These are phyloP conservation scores for Agaricus bisporus DNA, from an alignment of 768 basidiomycete species.

Conservation along the genomic window DNA sequence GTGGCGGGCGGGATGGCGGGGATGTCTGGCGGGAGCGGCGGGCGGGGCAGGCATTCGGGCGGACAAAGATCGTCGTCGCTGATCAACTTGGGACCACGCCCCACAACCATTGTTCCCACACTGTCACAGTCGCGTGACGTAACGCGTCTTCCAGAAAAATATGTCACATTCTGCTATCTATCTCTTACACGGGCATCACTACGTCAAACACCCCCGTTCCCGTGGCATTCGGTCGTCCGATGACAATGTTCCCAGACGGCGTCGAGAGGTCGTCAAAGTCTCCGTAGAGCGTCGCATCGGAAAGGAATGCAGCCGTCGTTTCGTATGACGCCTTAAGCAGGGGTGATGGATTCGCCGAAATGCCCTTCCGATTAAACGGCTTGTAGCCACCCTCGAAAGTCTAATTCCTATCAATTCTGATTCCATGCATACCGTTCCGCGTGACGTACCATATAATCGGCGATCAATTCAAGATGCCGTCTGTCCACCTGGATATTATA, in stretches of 20 bases:
- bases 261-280: slow-evolving; percentile 92
- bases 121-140: slow-evolving; percentile 31
- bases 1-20: neutral
- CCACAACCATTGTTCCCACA: slow-evolving; percentile 13
- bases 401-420: slow-evolving; percentile 32
- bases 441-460: slow-evolving; percentile 89
- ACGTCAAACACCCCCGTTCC: slow-evolving; percentile 97
- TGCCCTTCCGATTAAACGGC: slow-evolving; percentile 95
- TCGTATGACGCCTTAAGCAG: slow-evolving; percentile 97
- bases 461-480: slow-evolving; percentile 93
- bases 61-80: slow-evolving; percentile 11
- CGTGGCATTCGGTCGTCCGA: slow-evolving; percentile 81
- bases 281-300: slow-evolving; percentile 90
- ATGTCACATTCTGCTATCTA: slow-evolving; percentile 12
- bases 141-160: slow-evolving; percentile 20
- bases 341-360: slow-evolving; percentile 90
- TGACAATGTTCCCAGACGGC: slow-evolving; percentile 87
- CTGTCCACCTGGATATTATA: slow-evolving; percentile 95
- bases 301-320: slow-evolving; percentile 89
- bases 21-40: slow-evolving; percentile 4
- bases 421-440: slow-evolving; percentile 18
- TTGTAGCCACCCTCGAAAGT: slow-evolving; percentile 98
- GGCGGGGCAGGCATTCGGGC: slow-evolving; percentile 10
- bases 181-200: slow-evolving; percentile 43
- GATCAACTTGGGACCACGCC: slow-evolving; percentile 15